phyloP scores from a whole-genome alignment of 75 land plant species.

The Larix kaempferi region DNA sequence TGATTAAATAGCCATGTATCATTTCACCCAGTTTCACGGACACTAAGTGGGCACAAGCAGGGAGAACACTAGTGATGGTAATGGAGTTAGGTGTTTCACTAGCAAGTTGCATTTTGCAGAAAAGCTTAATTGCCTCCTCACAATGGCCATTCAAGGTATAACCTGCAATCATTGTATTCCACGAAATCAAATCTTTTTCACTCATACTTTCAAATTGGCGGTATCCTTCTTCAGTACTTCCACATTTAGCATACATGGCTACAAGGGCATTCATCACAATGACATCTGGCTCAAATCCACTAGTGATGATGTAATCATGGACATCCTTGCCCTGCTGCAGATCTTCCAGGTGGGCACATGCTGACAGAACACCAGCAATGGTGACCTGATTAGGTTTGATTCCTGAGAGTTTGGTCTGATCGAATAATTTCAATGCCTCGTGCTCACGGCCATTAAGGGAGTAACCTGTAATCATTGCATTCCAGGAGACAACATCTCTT shows the following conservation, averaged over 20 bases:
- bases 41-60: conserved; percentile 5
- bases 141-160: not conserved
- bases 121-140: conserved; percentile 2
- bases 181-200: conserved; percentile 10
- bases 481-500: conserved; percentile 9
- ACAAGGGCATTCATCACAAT: conserved; percentile 4
- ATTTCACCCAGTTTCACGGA: not conserved
- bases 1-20: conserved; percentile 8
- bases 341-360: not conserved
- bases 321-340: not conserved
- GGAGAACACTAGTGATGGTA: not conserved
- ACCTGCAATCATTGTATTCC: conserved; percentile 13
- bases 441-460: not conserved
- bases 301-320: not conserved
- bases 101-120: conserved; percentile 3
- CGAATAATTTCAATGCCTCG: not conserved
- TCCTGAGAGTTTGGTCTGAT: not conserved
- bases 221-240: not conserved
- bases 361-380: not conserved
- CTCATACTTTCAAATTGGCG: conserved; percentile 1
- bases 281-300: not conserved
- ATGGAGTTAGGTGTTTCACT: not conserved
- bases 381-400: not conserved
- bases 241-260: not conserved
- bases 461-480: conserved; percentile 11